phyloP scores from a whole-genome alignment of 768 basidiomycete species.

The Aureoboletus auriporus region DNA sequence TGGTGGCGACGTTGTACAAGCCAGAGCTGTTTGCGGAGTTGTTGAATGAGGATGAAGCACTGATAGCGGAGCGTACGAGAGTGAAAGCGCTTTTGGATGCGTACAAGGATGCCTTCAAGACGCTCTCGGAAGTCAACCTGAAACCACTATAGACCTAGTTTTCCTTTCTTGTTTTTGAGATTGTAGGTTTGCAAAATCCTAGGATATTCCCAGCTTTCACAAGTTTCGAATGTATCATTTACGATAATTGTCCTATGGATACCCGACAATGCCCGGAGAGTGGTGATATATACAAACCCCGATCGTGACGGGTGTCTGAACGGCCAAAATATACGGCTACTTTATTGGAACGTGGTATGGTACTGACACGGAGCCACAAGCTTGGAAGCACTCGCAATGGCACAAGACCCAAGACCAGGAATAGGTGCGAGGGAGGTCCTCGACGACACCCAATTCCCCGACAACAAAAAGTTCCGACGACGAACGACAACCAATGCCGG shows the following conservation, averaged over 20 bases:
- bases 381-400: constrained; percentile 13
- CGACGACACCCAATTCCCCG: no score
- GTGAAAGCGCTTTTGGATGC: constrained; percentile 94
- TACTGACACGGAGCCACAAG: constrained; percentile 14
- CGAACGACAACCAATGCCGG: background rate
- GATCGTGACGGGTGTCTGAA: constrained; percentile 1
- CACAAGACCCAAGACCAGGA: constrained; percentile 15
- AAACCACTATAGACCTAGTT: constrained; percentile 45
- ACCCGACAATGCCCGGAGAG: no score
- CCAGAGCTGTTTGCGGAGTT: constrained; percentile 88
- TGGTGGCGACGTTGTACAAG: constrained; percentile 94
- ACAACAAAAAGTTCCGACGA: no score
- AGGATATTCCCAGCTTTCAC: no score
- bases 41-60: constrained; percentile 91
- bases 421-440: no score
- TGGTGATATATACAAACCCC: constrained; percentile 5
- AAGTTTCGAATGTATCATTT: no score
- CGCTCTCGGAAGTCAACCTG: constrained; percentile 75
- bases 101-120: constrained; percentile 93
- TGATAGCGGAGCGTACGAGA: constrained; percentile 89
- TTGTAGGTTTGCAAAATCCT: no score
- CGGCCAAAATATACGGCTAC: constrained; percentile 17
- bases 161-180: background rate
- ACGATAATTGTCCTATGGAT: no score
- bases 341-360: constrained; percentile 15